Conservation (phyloP, 345 rosid genomes). For the Aethionema arabicum region DNA sequence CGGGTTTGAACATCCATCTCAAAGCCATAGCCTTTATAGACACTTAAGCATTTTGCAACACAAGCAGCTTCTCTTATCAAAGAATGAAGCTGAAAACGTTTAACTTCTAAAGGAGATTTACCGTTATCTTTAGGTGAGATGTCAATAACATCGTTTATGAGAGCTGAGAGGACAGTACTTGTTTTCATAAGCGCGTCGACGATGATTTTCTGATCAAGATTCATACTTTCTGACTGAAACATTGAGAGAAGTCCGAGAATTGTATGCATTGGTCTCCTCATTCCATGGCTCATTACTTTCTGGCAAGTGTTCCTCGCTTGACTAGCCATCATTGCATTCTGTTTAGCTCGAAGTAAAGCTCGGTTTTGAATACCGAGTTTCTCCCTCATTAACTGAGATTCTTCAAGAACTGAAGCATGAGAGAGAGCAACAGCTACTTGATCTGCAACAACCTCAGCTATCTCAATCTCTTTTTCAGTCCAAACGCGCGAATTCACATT, state of each 20-base stretch:
- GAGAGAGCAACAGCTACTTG: constrained; percentile 98
- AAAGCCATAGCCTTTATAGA: constrained; percentile 65
- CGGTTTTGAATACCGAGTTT: constrained; percentile 75
- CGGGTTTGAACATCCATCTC: constrained; percentile 63
- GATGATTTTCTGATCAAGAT: constrained; percentile 60
- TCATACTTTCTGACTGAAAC: constrained; percentile 59
- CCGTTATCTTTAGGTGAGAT: constrained; percentile 71
- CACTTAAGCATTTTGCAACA: constrained; percentile 79
- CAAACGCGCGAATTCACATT: constrained; percentile 48
- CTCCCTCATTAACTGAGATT: constrained; percentile 86
- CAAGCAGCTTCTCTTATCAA: constrained; percentile 84
- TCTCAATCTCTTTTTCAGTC: constrained; percentile 72
- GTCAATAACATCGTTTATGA: constrained; percentile 78
- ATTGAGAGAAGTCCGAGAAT: constrained; percentile 84
- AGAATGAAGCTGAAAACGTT: constrained; percentile 64
- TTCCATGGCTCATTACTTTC: constrained; percentile 94
- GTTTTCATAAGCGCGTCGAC: constrained; percentile 70
- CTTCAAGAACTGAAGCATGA: constrained; percentile 93
- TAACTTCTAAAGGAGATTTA: constrained; percentile 64
- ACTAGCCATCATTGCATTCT: constrained; percentile 94
- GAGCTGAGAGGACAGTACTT: constrained; percentile 68
- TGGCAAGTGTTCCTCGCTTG: constrained; percentile 87
- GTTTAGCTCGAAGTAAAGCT: constrained; percentile 67
- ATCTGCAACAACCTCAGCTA: constrained; percentile 95
- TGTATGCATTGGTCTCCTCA: constrained; percentile 96